Base-by-base conservation (phyloP, 1,139 yeast genomes). In the Debaryomyces nepalensis region DNA sequence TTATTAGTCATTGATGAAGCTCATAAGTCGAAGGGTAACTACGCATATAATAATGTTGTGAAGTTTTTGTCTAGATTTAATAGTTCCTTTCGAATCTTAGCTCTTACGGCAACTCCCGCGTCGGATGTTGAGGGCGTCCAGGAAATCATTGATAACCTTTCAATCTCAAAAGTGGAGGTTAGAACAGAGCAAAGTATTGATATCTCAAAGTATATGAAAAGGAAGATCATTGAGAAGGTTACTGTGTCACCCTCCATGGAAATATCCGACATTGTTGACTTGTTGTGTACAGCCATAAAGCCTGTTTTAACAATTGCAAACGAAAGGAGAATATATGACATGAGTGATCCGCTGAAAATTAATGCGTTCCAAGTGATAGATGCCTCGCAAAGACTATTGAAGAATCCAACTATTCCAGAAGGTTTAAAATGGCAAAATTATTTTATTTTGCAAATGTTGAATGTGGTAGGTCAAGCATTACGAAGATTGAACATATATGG, bases 51-150 rank as follows among this genome's bases (percentile, higher is more conserved):
- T 40, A 86, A 87, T 46, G 93, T 93, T 11, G 88, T 87, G 4
- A 73, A 80, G 47, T 83, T 79, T 52, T 59, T 91, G 32, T 70
- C 73, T 23, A 64, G 89, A 42, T 82, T 81, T 55, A 86, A 84
- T 53, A 65, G 75, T 0, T 81, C 89, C 1, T 86, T 81, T 52
- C 70, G 99, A 36, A 71, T 90, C 0, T 63, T 93, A 39, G 98
- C 97, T 0, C 69, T 95, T 47, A 90, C 99, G 0, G 99, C 99
- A 0, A 95, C 99, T 0, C 99, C 99, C 0, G 91, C 96, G 0
- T 73, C 95, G 0, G 85, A 86, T 43, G 77, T 89, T 1, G 96
- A 87, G 46, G 90, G 95, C 1, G 95, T 95, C 0, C 98, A 95
- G 59, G 85, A 81, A 41, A 84, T 93, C 26, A 82, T 93, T 2